Conservation (phyloP, 306 rosid genomes). For the Dryas drummondii region DNA sequence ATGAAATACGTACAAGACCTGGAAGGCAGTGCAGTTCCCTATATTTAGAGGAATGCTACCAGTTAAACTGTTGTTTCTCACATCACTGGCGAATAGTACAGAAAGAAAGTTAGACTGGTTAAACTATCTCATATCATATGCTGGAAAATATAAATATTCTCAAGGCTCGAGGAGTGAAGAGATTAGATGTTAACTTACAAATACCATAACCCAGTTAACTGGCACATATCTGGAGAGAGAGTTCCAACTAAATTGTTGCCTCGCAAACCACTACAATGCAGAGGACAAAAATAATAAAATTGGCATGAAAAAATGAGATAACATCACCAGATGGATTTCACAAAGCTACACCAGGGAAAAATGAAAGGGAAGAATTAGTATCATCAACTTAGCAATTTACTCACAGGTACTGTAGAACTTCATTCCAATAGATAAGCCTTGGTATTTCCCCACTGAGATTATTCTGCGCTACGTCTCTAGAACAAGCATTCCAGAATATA, state of each 20-base stretch:
- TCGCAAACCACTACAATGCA: constrained; percentile 68
- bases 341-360: not conserved
- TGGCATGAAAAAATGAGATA: not conserved
- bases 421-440: constrained; percentile 96
- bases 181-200: constrained; percentile 63
- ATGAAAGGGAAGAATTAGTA: not conserved
- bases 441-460: constrained; percentile 96
- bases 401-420: constrained; percentile 96
- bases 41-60: constrained; percentile 85
- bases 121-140: not conserved
- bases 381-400: constrained; percentile 24
- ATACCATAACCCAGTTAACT: constrained; percentile 91
- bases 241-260: constrained; percentile 88
- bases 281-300: not conserved
- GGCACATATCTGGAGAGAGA: constrained; percentile 94
- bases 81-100: constrained; percentile 62
- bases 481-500: constrained; percentile 7
- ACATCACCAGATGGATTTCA: not conserved
- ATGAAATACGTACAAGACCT: constrained; percentile 82
- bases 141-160: not conserved
- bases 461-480: constrained; percentile 88
- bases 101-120: not conserved
- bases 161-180: constrained; percentile 1
- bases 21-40: constrained; percentile 95
- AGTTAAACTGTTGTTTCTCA: constrained; percentile 86